phyloP scores from a whole-genome alignment of 1,284 basidiomycete species.

The Caloboletus inedulis region DNA sequence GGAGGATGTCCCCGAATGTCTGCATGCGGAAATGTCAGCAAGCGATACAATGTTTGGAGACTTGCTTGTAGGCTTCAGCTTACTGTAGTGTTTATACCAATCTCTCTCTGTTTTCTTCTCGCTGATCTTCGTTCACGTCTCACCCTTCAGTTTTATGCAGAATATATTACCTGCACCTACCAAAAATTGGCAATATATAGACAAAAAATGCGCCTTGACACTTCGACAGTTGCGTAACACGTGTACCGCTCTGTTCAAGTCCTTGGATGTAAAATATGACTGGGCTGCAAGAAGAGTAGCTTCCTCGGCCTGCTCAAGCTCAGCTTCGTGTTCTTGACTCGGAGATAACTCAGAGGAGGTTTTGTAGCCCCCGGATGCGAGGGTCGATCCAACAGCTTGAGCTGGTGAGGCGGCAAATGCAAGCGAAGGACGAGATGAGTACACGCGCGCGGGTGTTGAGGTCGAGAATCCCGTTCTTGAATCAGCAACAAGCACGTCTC shows the following conservation, averaged over 20 bases:
- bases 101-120: conserved; percentile 67
- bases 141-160: background rate
- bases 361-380: conserved; percentile 28
- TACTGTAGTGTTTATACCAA: conserved; percentile 74
- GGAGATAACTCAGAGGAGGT: conserved; percentile 26
- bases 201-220: conserved; percentile 74
- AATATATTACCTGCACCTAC: conserved; percentile 47
- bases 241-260: conserved; percentile 75
- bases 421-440: conserved; percentile 39
- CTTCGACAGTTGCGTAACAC: conserved; percentile 63
- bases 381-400: conserved; percentile 23
- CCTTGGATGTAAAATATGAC: conserved; percentile 74
- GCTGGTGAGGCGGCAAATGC: conserved; percentile 39
- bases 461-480: conserved; percentile 39
- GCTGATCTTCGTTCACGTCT: conserved; percentile 43
- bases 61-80: conserved; percentile 27
- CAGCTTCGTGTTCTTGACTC: conserved; percentile 39
- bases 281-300: conserved; percentile 72
- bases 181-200: conserved; percentile 80
- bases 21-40: conserved; percentile 27
- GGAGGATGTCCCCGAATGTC: conserved; percentile 74
- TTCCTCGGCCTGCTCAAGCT: conserved; percentile 58
- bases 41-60: background rate
- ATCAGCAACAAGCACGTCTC: conserved; percentile 29
- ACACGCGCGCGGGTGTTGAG: conserved; percentile 50